These are phyloP conservation scores for Barnettozyma wickerhamii DNA, from an alignment of 805 yeast genomes.

Conservation along the genomic window DNA sequence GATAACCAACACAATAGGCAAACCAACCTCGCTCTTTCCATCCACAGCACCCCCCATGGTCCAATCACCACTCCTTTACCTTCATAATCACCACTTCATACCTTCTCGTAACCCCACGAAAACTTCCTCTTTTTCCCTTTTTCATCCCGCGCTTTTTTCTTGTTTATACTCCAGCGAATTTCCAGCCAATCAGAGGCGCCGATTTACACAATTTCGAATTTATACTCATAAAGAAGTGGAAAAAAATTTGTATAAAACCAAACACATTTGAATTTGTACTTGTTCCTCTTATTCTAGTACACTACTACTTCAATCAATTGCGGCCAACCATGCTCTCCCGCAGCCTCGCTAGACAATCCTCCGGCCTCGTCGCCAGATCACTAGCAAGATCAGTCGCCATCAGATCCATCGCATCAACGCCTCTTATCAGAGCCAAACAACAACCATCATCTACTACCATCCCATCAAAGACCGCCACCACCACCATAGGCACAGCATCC, in stretches of 20 bases:
- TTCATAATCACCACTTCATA: too few species aligned
- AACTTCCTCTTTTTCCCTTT: too few species aligned
- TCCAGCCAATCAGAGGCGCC: neutral
- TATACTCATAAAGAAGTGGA: too few species aligned
- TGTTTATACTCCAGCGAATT: too few species aligned
- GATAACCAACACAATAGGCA: too few species aligned
- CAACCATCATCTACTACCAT: neutral
- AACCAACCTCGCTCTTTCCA: too few species aligned
- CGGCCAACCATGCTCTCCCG: neutral
- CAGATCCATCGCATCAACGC: neutral
- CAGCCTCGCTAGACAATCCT: neutral
- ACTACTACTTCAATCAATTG: neutral
- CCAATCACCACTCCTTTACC: too few species aligned
- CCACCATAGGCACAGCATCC: conserved; percentile 32
- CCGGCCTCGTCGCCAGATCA: neutral
- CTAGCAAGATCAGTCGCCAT: neutral
- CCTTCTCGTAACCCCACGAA: too few species aligned
- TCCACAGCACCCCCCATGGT: too few species aligned
- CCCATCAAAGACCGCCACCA: conserved; percentile 9
- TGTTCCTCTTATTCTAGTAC: neutral
- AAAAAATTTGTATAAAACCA: neutral
- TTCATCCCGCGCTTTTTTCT: too few species aligned
- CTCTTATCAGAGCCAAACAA: neutral
- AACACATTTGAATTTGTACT: too few species aligned
- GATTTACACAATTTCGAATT: neutral